Evolutionary conservation across 441 rosid genomes (phyloP), one percentile per base, ranked within the genome.

Genomic region (Euphorbia corollata): DNA sequence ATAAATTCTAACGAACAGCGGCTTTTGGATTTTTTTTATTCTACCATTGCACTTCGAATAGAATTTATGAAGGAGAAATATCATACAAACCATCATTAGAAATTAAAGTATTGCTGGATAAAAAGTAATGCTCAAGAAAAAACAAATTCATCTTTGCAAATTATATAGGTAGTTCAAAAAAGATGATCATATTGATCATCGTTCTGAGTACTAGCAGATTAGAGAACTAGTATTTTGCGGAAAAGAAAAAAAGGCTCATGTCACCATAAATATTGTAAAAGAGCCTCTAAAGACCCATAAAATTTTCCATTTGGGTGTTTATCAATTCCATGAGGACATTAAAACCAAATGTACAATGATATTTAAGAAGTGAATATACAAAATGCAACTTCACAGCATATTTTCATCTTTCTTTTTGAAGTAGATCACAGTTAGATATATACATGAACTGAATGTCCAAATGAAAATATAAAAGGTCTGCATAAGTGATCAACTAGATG

Each of bases 111-210:
- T 11, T 10, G 8, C 47, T 12, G 50, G 19, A 43, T n/a, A 24
- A 63, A 18, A 45, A 63, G 55, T 63, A 32, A 19, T 5, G 36
- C 18, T 24, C 27, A 63, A 6, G 36, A 63, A 16, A 43, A 34
- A 16, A 36, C 22, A 54, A 23, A 9, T 45, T 67, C 36, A 57
- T 39, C 53, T 38, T 65, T 55, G 47, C 55, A 63, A 12, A 63
- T 23, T 12, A 6, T 16, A 6, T 23, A 20, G 36, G 15, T 56
- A 43, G 22, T 57, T 56, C 23, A 4, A 0, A 57, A 39, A 22
- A 55, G 58, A 41, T 23, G 51, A 43, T 43, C 65, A 15, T 0
- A 12, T 6, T 38, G 54, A 66, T 23, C 47, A 22, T 34, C 43
- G 38, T n/a, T 23, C 34, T 13, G 57, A 36, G 16, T 27, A 54